phyloP scores from a whole-genome alignment of 495 filamentous ascomycete genomes.

The Jackrogersella multiformis region DNA sequence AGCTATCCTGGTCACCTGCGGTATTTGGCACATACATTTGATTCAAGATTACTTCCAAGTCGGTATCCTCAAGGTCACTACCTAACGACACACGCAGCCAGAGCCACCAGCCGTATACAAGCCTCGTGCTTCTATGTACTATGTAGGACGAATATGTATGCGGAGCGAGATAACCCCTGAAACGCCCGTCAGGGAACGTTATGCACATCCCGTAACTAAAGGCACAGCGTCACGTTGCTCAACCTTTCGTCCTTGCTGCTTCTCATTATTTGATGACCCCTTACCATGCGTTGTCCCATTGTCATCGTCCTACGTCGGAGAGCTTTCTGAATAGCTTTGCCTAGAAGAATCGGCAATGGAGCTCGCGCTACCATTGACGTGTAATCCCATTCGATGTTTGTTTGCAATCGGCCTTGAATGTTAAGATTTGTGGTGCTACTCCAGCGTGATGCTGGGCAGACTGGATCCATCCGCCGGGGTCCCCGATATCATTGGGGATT shows the following conservation, averaged over 20 bases:
- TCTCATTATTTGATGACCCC: not conserved
- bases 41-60: not conserved
- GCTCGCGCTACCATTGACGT: not conserved
- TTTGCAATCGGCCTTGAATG: slow-evolving; percentile 1
- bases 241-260: not conserved
- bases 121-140: not conserved
- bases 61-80: not conserved
- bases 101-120: not conserved
- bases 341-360: not conserved
- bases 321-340: not conserved
- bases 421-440: slow-evolving; percentile 18
- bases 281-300: slow-evolving; percentile 4
- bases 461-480: not conserved
- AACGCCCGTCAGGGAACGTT: too few species aligned
- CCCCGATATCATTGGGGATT: not conserved
- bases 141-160: slow-evolving; percentile 1
- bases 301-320: slow-evolving; percentile 8
- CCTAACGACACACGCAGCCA: not conserved
- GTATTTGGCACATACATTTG: not conserved
- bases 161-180: slow-evolving; percentile 14
- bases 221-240: not conserved
- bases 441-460: not conserved
- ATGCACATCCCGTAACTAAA: slow-evolving; percentile 1
- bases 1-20: not conserved
- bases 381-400: slow-evolving; percentile 13